Base-by-base conservation (phyloP, 1,284 basidiomycete genomes). In the Ceratobasidium sp. region DNA sequence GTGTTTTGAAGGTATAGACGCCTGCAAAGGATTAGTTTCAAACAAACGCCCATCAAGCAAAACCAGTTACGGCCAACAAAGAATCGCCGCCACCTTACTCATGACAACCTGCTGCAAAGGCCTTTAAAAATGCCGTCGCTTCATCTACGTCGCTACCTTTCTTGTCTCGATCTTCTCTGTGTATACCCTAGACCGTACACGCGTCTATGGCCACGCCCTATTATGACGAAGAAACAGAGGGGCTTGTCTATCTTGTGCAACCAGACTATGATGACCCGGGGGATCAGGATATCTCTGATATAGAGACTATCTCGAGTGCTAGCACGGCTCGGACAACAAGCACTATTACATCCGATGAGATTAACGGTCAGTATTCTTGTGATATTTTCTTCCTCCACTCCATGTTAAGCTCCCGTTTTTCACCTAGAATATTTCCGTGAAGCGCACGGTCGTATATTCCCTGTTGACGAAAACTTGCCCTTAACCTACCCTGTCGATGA, bases 341-440 rank as follows among this genome's bases (percentile, higher is more conserved):
- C 17, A 72, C 69, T 31, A 72, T 72, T 9, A 72, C 69, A 7
- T 72, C 69, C 0, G 69, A 72, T 19, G 56, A 72, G 22, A 60
- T 72, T 36, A 47, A 47, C 4, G 69, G 69, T 72, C 19, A 51
- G 57, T n/a, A 5, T 19, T n/a, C n/a, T n/a, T 6, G 4, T 36
- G 19, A 6, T 54, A 22, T 41, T 19, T 29, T 47, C 11, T 33
- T 64, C n/a, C 41, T 51, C 33, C 17, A 47, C n/a, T 24, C 27
- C 31, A 50, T 48, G 29, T 31, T 15, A 50, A n/a, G n/a, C n/a
- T n/a, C 22, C 17, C 15, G 14, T 33, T 15, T 29, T 22, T 15
- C 17, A 33, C 27, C 4, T 44, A 72, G 69, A 72, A n/a, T 72
- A 72, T 31, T 72, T 72, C 51, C 69, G 69, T 8, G 69, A 72